Base-by-base conservation (phyloP, 148 eudicot species). In the Talinum fruticosum region DNA sequence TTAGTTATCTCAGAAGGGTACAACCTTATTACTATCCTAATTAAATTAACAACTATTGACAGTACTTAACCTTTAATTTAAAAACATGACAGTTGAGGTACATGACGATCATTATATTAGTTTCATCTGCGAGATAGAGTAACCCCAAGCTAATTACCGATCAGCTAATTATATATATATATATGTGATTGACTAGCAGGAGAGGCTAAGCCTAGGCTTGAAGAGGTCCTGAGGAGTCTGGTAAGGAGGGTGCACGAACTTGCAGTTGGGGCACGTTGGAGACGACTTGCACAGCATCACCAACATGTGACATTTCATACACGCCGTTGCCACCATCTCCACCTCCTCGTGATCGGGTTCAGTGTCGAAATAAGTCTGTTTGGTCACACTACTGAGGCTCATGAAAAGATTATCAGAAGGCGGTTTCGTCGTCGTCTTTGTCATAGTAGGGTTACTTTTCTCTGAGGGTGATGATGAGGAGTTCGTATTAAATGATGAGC, bases 231-330 rank as follows among this genome's bases (percentile, higher is more conserved):
- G 76, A 79, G 82, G 78, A 38, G 28, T 84, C 23, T 84, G 88
- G 35, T 90, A 88, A 28, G 86, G 86, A 24, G 93, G 92, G 83
- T 92, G 98, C 84, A 90, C 74, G 76, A 90, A 94, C 81, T 94
- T 94, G 90, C 98, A 94, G 76, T 90, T 92, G 3, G 98, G 98
- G 82, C 98, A 94, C 62, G 88, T 72, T 23, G 95, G 95, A 26
- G 97, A 87, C 23, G 93, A 86, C 90, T 92, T 94, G 86, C 83
- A 89, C 79, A 94, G 87, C 87, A 94, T 90, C 72, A 94, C 97
- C 81, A 94, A 74, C 98, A 94, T 90, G 83, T 94, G 93, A 78
- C 98, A 94, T 86, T 85, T 86, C 82, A 85, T 89, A 80, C 98
- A 94, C 32, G 88, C 98, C 13, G 93, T 86, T 1, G 97, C 90